These are phyloP conservation scores for Parietichytrium sp. DNA, from an alignment of 108 stramenopile genomes.

Conservation along the genomic window DNA sequence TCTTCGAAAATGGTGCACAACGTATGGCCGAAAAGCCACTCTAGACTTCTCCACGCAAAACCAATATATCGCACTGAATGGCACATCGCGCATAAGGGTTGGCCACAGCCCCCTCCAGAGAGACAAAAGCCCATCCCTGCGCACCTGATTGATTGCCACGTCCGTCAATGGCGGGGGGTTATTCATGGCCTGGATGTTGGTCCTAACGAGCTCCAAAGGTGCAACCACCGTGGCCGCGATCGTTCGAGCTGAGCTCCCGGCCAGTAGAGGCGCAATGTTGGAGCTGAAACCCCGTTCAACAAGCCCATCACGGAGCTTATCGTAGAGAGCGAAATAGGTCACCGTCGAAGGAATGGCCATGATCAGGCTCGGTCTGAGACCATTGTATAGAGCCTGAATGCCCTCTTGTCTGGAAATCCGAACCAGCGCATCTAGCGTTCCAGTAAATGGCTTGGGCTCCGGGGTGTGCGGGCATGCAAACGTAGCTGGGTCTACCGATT, in stretches of 20 bases:
- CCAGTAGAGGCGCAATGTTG: slow-evolving; percentile 60
- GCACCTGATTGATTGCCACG: slow-evolving; percentile 57
- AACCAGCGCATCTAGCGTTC: slow-evolving; percentile 30
- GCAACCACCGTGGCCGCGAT: slow-evolving; percentile 76
- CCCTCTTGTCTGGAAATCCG: slow-evolving; percentile 58
- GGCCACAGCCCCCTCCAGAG: slow-evolving; percentile 78
- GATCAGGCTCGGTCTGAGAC: slow-evolving; percentile 55
- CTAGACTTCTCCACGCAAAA: slow-evolving; percentile 65
- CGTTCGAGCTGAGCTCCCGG: slow-evolving; percentile 75
- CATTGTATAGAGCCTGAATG: slow-evolving; percentile 53
- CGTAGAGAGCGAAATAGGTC: slow-evolving; percentile 83
- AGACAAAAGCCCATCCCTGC: slow-evolving; percentile 59
- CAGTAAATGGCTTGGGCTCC: background rate
- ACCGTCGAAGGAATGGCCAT: slow-evolving; percentile 79
- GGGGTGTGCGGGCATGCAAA: background rate
- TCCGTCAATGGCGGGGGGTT: background rate
- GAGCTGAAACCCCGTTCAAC: background rate
- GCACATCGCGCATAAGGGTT: slow-evolving; percentile 85
- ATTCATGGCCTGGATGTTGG: slow-evolving; percentile 49
- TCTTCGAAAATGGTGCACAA: background rate
- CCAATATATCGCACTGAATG: slow-evolving; percentile 89
- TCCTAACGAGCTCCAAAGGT: slow-evolving; percentile 78
- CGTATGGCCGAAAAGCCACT: background rate
- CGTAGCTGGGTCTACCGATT: background rate
- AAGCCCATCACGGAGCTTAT: slow-evolving; percentile 51